Conservation (phyloP, 345 rosid genomes). For the Salix arbutifolia region DNA sequence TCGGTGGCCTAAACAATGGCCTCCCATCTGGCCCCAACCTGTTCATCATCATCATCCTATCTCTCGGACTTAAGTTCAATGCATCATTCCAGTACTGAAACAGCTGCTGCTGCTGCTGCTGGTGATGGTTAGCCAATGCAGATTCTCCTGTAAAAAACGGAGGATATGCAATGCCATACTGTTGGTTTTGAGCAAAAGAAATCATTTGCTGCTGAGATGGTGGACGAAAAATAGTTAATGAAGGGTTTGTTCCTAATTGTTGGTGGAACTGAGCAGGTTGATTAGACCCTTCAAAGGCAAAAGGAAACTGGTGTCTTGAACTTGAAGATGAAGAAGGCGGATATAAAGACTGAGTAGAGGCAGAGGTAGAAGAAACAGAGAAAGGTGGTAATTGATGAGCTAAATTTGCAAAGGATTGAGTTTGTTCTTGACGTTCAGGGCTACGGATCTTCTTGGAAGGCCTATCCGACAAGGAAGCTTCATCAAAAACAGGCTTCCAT, state of each 20-base stretch:
- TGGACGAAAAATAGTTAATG: conserved; percentile 25
- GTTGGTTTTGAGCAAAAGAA: conserved; percentile 59
- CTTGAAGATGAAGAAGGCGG: conserved; percentile 16
- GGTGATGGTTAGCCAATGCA: conserved; percentile 20
- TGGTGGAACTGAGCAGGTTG: conserved; percentile 39
- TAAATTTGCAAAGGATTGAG: conserved; percentile 22
- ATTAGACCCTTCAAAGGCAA: conserved; percentile 41
- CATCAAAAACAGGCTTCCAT: conserved; percentile 53
- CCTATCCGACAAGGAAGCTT: conserved; percentile 47
- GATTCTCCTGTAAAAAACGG: conserved; percentile 31
- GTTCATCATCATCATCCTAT: conserved; percentile 75
- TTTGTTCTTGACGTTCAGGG: conserved; percentile 46
- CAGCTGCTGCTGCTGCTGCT: conserved; percentile 46
- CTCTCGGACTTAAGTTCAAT: conserved; percentile 68
- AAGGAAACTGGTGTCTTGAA: conserved; percentile 48
- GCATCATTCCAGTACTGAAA: conserved; percentile 60
- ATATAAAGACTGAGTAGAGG: neutral
- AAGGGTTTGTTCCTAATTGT: conserved; percentile 27
- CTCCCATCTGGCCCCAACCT: conserved; percentile 56
- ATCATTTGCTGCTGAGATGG: conserved; percentile 57
- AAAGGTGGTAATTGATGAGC: conserved; percentile 10
- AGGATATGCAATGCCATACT: conserved; percentile 24
- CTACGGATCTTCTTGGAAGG: conserved; percentile 64
- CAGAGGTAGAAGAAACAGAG: conserved; percentile 16
- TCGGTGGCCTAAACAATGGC: conserved; percentile 45